phyloP scores from a whole-genome alignment of 2,329 filamentous ascomycete species.

The Verticillium zaregamsianum region DNA sequence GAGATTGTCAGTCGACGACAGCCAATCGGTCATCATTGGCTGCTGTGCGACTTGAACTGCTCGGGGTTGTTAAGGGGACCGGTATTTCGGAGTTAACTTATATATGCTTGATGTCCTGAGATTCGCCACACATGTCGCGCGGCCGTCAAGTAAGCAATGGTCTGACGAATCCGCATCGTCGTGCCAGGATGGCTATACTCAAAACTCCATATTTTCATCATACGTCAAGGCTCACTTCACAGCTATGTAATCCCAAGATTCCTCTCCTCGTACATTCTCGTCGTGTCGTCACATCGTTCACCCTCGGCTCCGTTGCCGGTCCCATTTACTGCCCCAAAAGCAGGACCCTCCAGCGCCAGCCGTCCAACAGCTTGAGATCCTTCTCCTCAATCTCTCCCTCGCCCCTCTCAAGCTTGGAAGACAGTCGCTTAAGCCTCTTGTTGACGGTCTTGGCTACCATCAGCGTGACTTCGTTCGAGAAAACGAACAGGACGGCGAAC shows the following conservation, averaged over 20 bases:
- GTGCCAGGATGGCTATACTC: too few species aligned
- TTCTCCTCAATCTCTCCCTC: slow-evolving; percentile 39
- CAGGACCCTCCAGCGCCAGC: slow-evolving; percentile 55
- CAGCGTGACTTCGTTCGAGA: slow-evolving; percentile 54
- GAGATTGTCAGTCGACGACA: neutral
- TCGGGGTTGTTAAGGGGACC: neutral
- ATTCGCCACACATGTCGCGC: too few species aligned
- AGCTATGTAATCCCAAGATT: neutral
- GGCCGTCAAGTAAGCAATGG: neutral
- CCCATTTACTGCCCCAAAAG: slow-evolving; percentile 30
- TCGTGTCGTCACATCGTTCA: neutral
- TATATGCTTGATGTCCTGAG: too few species aligned
- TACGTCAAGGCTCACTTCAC: neutral
- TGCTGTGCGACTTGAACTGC: neutral
- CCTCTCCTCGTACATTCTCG: neutral
- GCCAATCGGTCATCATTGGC: neutral
- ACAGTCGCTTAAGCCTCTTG: slow-evolving; percentile 44
- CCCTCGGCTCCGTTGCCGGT: neutral
- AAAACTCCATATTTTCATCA: neutral
- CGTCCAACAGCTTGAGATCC: slow-evolving; percentile 45
- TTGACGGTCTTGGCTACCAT: slow-evolving; percentile 49
- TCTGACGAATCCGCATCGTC: neutral
- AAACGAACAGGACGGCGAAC: slow-evolving; percentile 53
- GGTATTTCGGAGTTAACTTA: too few species aligned
- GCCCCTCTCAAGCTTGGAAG: slow-evolving; percentile 42